Conservation (phyloP, 257 asterid species). For the Forsythia viridissima region DNA sequence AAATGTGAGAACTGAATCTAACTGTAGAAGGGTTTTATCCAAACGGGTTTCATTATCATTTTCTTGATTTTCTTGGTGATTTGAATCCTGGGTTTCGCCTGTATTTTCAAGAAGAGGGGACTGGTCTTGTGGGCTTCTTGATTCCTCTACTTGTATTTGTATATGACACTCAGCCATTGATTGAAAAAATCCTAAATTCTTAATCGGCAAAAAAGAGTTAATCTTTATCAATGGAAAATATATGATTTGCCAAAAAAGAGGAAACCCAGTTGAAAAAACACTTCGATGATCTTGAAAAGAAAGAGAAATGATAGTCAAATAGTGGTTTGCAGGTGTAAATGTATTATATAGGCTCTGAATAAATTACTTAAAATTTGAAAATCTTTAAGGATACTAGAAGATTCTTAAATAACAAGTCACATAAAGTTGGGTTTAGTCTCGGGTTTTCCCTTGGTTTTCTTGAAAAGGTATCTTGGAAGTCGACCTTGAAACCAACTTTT, state of each 20-base stretch:
- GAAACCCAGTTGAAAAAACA: not conserved
- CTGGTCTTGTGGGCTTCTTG: slow-evolving; percentile 32
- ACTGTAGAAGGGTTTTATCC: slow-evolving; percentile 54
- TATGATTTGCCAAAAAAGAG: slow-evolving; percentile 10
- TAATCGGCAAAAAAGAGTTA: not conserved
- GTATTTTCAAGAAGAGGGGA: slow-evolving; percentile 42
- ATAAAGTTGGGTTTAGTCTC: not conserved
- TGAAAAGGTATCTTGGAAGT: not conserved
- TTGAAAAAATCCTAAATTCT: not conserved
- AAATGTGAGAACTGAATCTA: slow-evolving; percentile 44
- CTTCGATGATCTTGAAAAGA: slow-evolving; percentile 4
- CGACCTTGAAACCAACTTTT: not conserved
- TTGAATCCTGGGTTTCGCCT: slow-evolving; percentile 1
- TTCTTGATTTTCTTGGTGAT: slow-evolving; percentile 31
- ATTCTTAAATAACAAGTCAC: not conserved
- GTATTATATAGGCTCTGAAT: not conserved
- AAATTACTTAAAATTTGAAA: not conserved
- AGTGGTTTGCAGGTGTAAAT: not conserved
- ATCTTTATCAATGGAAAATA: not conserved
- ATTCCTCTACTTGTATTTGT: slow-evolving; percentile 47
- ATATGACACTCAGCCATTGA: slow-evolving; percentile 60
- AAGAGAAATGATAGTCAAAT: slow-evolving; percentile 14
- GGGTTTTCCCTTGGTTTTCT: not conserved
- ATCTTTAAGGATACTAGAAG: not conserved
- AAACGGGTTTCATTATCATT: slow-evolving; percentile 44